Base-by-base conservation (phyloP, 345 rosid genomes). In the Ceriops zippeliana region DNA sequence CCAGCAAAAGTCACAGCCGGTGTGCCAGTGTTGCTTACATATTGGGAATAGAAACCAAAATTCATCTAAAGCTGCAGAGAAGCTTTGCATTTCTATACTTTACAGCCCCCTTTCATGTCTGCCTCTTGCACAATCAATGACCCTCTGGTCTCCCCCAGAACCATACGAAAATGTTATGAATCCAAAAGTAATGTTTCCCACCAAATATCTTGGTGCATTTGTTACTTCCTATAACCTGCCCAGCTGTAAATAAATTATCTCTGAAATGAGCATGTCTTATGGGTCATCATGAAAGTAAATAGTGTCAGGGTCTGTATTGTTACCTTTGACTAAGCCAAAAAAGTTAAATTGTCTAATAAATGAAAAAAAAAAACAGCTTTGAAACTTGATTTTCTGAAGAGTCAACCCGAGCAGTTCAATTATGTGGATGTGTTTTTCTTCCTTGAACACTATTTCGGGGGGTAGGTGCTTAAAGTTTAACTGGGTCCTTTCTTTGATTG, bases 61-160 rank as follows among this genome's bases (percentile, higher is more conserved):
- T 71, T 51, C 38, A 54, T 65, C 38, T 15, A 65, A 62, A 54
- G 52, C 75, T 68, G 28, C 53, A 53, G 62, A 52, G 30, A 65
- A 71, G 49, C 61, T 58, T 30, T 49, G 58, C 51, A 24, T 42
- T 69, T 62, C 61, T 61, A 37, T 27, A 64, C 53, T 72, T 72
- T 79, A 20, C 42, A 31, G 24, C 22, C n/a, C 26, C 27, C 58
- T 10, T 42, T 11, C 16, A 42, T 42, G 0, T 42, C 5, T 13
- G 16, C 0, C 15, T 13, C 37, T 34, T 34, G 37, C 37, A 34
- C 37, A 34, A 34, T 34, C 37, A 34, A 34, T 34, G 37, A 9
- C 37, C 37, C 37, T 34, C 37, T 34, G 37, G 49, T 42, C 4
- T 15, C 4, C 17, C 49, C 17, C 49, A 42, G 15, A 42, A 42